Percentiles rank a stretch among this genome's conserved stretches.
phyloP scores from a whole-genome alignment of 2,329 filamentous ascomycete genomes.

The Alternaria postmessia region DNA sequence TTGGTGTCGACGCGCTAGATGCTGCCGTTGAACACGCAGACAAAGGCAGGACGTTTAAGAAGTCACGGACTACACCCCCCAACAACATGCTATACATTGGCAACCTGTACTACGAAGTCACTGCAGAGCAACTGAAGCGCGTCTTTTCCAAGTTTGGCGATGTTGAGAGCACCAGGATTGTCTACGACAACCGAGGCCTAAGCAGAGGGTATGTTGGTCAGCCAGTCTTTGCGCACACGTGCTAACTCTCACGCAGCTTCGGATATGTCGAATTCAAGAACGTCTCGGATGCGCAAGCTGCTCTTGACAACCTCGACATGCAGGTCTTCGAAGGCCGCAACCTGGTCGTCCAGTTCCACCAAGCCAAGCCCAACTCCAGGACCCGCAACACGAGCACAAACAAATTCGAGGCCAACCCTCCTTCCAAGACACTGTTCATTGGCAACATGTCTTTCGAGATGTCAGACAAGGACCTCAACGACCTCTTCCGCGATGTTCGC shows the following conservation, averaged over 20 bases:
- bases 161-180: conserved; percentile 62
- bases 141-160: conserved; percentile 68
- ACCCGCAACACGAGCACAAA: conserved; percentile 5
- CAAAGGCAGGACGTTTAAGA: background rate
- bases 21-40: conserved; percentile 11
- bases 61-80: conserved; percentile 13
- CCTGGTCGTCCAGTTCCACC: conserved; percentile 68
- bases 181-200: conserved; percentile 68
- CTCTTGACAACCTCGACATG: conserved; percentile 67
- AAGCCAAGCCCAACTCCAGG: conserved; percentile 27
- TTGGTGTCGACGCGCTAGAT: conserved; percentile 36
- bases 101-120: conserved; percentile 75
- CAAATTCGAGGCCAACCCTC: conserved; percentile 49
- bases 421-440: conserved; percentile 76
- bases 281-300: conserved; percentile 62
- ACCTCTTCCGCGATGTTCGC: conserved; percentile 73
- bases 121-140: conserved; percentile 65
- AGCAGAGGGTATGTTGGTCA: conserved; percentile 69
- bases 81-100: conserved; percentile 67
- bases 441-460: conserved; percentile 89
- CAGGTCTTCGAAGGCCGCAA: conserved; percentile 70
- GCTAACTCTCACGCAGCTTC: conserved; percentile 59
- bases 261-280: conserved; percentile 70
- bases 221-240: background rate
- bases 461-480: conserved; percentile 82